These are phyloP conservation scores for Hanseniaspora clermontiae DNA, from an alignment of 805 yeast species.

Conservation along the genomic window DNA sequence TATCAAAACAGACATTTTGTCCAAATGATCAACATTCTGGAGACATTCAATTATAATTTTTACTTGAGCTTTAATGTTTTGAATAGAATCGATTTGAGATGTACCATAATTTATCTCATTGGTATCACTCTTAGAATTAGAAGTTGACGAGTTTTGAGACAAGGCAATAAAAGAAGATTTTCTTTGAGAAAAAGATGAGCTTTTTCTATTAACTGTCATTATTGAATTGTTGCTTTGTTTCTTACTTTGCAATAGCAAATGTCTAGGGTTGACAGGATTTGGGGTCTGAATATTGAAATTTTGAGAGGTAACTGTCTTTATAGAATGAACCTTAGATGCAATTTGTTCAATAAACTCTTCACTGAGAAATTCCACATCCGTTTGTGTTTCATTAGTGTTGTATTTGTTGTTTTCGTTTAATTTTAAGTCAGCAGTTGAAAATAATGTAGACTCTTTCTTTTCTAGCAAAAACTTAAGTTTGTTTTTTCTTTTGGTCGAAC, in stretches of 20 bases:
- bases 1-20: constrained; percentile 59
- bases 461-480: constrained; percentile 16
- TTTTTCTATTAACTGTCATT: neutral
- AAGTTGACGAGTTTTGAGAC: constrained; percentile 13
- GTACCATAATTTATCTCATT: constrained; percentile 18
- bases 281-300: neutral
- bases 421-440: constrained; percentile 27
- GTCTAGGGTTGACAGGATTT: neutral
- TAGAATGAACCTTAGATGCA: neutral
- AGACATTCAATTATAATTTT: constrained; percentile 30
- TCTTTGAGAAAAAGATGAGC: constrained; percentile 6
- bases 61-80: neutral
- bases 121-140: constrained; percentile 22
- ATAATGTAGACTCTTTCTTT: constrained; percentile 16
- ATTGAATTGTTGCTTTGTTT: constrained; percentile 10
- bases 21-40: constrained; percentile 44
- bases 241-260: constrained; percentile 1
- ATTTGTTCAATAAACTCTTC: neutral
- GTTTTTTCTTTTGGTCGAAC: constrained; percentile 12
- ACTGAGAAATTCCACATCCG: neutral
- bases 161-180: neutral
- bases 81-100: neutral
- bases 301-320: neutral
- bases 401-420: constrained; percentile 16
- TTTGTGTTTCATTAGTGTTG: constrained; percentile 1